phyloP scores from a whole-genome alignment of 2,329 filamentous ascomycete species.

The Fusarium illudens region DNA sequence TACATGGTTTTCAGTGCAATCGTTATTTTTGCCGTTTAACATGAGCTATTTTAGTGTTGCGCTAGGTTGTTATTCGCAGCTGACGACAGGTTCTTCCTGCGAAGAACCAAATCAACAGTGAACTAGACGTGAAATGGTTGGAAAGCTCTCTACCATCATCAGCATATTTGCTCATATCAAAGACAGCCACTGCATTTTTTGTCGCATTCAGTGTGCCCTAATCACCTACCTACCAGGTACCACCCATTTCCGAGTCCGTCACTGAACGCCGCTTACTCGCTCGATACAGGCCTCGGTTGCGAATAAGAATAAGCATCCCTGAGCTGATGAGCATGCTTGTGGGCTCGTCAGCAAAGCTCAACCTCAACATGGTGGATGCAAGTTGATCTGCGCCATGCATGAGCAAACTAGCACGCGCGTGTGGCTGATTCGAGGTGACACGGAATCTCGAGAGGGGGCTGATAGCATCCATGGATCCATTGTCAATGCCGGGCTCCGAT shows the following conservation, averaged over 20 bases:
- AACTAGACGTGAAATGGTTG: neutral
- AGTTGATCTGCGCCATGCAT: constrained; percentile 3
- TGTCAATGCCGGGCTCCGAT: neutral
- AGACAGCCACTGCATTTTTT: neutral
- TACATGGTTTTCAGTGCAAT: neutral
- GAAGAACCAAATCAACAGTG: neutral
- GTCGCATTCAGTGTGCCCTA: neutral
- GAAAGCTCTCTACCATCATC: neutral
- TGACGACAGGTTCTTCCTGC: neutral
- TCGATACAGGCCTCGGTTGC: neutral
- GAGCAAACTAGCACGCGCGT: constrained; percentile 8
- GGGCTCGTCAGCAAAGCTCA: constrained; percentile 1
- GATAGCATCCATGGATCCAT: neutral
- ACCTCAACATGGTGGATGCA: neutral
- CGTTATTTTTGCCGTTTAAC: neutral
- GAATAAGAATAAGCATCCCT: neutral
- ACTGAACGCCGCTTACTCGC: neutral
- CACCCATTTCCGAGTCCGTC: neutral
- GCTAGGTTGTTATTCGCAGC: neutral
- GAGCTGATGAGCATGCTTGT: neutral
- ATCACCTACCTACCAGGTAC: too few species aligned
- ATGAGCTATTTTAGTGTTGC: neutral
- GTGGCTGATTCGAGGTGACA: neutral
- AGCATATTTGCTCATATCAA: neutral
- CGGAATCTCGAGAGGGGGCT: neutral